Conservation (phyloP, 345 rosid species). For the Rhizophora mangle region DNA sequence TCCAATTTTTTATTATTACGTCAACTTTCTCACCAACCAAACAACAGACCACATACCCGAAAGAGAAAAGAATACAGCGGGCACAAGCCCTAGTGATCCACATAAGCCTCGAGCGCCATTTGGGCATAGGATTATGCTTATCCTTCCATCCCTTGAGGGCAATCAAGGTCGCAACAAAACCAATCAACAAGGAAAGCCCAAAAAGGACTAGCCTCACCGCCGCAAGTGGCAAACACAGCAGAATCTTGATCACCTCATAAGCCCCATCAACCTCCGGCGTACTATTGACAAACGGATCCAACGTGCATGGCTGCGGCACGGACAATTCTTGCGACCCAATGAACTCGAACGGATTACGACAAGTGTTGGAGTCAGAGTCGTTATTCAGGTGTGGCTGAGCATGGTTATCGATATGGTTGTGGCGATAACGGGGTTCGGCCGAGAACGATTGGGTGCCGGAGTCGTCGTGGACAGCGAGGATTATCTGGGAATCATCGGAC, state of each 20-base stretch:
- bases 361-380: not conserved
- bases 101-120: conserved; percentile 81
- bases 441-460: conserved; percentile 1
- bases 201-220: conserved; percentile 57
- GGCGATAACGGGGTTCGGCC: conserved; percentile 4
- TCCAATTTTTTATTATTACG: too few relatives aligned
- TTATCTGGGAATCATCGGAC: conserved; percentile 41
- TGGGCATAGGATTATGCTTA: conserved; percentile 79
- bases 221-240: conserved; percentile 70
- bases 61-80: conserved; percentile 80
- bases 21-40: not conserved
- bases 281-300: conserved; percentile 72
- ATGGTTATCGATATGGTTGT: conserved; percentile 15
- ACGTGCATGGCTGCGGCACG: conserved; percentile 43
- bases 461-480: conserved; percentile 43
- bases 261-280: conserved; percentile 53
- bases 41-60: conserved; percentile 49
- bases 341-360: conserved; percentile 55
- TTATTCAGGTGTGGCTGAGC: not conserved
- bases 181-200: conserved; percentile 54
- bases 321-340: conserved; percentile 51
- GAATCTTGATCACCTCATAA: conserved; percentile 71
- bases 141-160: conserved; percentile 88
- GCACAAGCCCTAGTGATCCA: conserved; percentile 79
- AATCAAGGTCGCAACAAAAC: conserved; percentile 66